These are phyloP conservation scores for Curvularia spicifera DNA, from an alignment of 2,329 filamentous ascomycete species.

Conservation along the genomic window DNA sequence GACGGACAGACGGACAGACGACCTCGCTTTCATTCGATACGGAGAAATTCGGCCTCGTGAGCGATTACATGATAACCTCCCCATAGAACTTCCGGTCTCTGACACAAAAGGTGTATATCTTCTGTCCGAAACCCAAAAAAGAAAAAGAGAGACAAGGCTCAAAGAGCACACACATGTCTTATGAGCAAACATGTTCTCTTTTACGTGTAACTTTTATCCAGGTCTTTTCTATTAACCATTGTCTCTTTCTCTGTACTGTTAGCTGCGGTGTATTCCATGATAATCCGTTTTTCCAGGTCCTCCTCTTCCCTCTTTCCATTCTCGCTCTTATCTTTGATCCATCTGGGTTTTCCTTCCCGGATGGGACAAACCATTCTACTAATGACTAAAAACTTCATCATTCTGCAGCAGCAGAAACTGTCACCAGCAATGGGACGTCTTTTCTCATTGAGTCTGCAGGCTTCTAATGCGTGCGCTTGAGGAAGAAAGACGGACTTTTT, in stretches of 20 bases:
- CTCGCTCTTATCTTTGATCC: conserved; percentile 19
- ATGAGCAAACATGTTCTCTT: neutral
- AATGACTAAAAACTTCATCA: neutral
- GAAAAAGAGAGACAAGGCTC: too few species aligned
- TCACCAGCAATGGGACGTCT: conserved; percentile 32
- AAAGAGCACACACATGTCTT: too few species aligned
- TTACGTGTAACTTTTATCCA: neutral
- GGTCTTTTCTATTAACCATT: neutral
- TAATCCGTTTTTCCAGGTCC: conserved; percentile 22
- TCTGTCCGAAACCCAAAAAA: conserved; percentile 6
- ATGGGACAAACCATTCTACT: neutral
- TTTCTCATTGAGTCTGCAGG: conserved; percentile 47
- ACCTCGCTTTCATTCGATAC: conserved; percentile 15
- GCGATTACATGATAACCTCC: conserved; percentile 19
- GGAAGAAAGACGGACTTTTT: conserved; percentile 32
- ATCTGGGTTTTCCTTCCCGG: conserved; percentile 2
- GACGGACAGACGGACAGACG: conserved; percentile 8
- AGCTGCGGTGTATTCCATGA: conserved; percentile 20
- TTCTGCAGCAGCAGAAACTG: conserved; percentile 15
- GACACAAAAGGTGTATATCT: neutral
- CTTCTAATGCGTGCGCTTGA: conserved; percentile 39
- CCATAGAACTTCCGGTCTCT: neutral
- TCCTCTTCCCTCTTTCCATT: conserved; percentile 11
- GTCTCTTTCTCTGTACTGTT: conserved; percentile 26
- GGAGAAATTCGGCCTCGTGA: conserved; percentile 14